phyloP scores from a whole-genome alignment of 371 early-diverging fungal genomes.

The Mortierella sp. region DNA sequence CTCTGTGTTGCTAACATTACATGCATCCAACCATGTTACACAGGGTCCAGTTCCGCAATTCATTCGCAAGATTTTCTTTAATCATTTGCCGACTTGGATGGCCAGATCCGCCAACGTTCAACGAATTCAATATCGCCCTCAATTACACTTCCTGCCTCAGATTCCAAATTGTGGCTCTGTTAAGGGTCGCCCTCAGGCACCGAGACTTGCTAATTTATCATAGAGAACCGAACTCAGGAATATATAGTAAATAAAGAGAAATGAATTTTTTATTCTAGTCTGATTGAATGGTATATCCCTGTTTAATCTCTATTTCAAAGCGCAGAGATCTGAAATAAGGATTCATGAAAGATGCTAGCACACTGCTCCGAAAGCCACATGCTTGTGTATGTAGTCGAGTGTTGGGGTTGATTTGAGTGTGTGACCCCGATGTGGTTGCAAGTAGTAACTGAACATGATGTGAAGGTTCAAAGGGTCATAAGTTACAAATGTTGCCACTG shows the following conservation, averaged over 20 bases:
- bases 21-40: background rate
- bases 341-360: too few relatives aligned
- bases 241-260: too few relatives aligned
- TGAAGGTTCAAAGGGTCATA: too few relatives aligned
- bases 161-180: constrained; percentile 26
- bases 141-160: constrained; percentile 40
- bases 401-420: too few relatives aligned
- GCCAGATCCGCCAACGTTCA: constrained; percentile 29
- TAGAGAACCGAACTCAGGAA: background rate
- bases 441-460: too few relatives aligned
- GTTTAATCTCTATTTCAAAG: too few relatives aligned
- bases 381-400: too few relatives aligned
- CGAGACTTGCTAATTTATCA: constrained; percentile 3
- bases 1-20: background rate
- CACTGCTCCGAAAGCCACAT: too few relatives aligned
- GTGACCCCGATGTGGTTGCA: too few relatives aligned
- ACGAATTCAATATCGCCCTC: constrained; percentile 36
- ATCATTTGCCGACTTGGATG: constrained; percentile 37
- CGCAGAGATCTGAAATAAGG: too few relatives aligned
- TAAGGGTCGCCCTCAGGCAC: constrained; percentile 38
- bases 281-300: background rate
- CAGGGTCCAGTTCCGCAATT: constrained; percentile 30
- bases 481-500: too few relatives aligned
- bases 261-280: too few relatives aligned
- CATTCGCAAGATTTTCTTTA: constrained; percentile 35